Conservation (phyloP, 192 early-diverging fungal species). For the Mortierella claussenii region DNA sequence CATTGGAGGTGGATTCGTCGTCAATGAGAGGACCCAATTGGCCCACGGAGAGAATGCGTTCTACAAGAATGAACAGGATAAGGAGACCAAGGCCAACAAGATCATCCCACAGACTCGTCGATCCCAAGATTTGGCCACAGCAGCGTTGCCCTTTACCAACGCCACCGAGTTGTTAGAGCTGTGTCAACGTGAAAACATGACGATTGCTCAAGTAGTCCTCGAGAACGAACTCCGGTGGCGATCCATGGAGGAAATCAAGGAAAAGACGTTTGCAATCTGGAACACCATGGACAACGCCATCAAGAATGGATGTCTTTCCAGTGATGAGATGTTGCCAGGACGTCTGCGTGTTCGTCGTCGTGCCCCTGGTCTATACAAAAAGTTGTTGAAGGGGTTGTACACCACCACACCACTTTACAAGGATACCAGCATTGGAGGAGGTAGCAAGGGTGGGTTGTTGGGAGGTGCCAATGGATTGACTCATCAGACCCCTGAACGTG, state of each 20-base stretch:
- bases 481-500: constrained; percentile 13
- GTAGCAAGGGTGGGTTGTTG: constrained; percentile 6
- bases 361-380: constrained; percentile 88
- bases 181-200: constrained; percentile 84
- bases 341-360: constrained; percentile 83
- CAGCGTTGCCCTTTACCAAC: constrained; percentile 86
- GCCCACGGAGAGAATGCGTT: constrained; percentile 72
- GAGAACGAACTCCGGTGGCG: constrained; percentile 95
- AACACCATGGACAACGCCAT: constrained; percentile 92
- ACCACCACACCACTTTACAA: constrained; percentile 49
- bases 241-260: constrained; percentile 80
- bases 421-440: constrained; percentile 9
- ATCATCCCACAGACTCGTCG: constrained; percentile 62
- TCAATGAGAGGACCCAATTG: constrained; percentile 88
- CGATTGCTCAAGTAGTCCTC: constrained; percentile 96
- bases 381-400: constrained; percentile 84
- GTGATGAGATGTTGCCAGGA: constrained; percentile 77
- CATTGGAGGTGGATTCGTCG: constrained; percentile 96
- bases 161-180: constrained; percentile 81
- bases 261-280: constrained; percentile 85
- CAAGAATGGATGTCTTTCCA: constrained; percentile 76
- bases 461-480: constrained; percentile 13
- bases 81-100: constrained; percentile 48
- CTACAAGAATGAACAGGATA: constrained; percentile 56
- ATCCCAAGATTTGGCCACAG: constrained; percentile 77